Evolutionary conservation across 257 asterid genomes (phyloP).

Genomic region (Lavandula angustifolia): DNA sequence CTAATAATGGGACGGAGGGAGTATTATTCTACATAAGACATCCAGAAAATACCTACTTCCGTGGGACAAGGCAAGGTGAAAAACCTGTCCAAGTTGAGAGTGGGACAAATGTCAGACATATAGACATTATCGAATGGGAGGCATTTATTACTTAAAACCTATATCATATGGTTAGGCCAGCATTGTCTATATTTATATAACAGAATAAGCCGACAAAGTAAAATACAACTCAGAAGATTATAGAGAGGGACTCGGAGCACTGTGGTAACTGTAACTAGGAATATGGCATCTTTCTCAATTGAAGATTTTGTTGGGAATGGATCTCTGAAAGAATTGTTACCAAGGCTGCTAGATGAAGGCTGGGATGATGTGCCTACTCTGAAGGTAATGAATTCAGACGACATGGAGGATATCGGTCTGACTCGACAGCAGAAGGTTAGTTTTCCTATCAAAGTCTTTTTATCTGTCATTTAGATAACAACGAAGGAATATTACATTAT

Average conservation of each 20-base stretch:
- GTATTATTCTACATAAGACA: constrained; percentile 18
- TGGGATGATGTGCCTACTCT: constrained; percentile 93
- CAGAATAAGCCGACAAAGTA: constrained; percentile 15
- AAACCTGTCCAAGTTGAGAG: not conserved
- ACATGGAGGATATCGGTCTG: constrained; percentile 66
- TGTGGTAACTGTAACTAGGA: constrained; percentile 22
- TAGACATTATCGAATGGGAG: constrained; percentile 26
- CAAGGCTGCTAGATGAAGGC: constrained; percentile 71
- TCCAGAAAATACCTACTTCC: constrained; percentile 11
- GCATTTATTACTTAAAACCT: constrained; percentile 19
- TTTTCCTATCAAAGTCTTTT: constrained; percentile 26
- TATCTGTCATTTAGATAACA: no score
- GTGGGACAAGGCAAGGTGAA: constrained; percentile 11
- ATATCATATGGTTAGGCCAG: constrained; percentile 17
- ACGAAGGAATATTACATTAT: no score
- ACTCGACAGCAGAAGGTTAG: constrained; percentile 72
- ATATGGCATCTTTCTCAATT: constrained; percentile 75
- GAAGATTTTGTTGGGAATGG: constrained; percentile 84
- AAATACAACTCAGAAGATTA: constrained; percentile 25
- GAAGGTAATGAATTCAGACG: constrained; percentile 74
- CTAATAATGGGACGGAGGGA: no score
- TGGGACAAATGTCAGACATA: constrained; percentile 24
- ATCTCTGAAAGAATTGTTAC: constrained; percentile 51
- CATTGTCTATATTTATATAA: not conserved
- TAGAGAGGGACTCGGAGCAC: constrained; percentile 4